Conservation (phyloP, 2,329 filamentous ascomycete species). For the Macroventuria anomochaeta region DNA sequence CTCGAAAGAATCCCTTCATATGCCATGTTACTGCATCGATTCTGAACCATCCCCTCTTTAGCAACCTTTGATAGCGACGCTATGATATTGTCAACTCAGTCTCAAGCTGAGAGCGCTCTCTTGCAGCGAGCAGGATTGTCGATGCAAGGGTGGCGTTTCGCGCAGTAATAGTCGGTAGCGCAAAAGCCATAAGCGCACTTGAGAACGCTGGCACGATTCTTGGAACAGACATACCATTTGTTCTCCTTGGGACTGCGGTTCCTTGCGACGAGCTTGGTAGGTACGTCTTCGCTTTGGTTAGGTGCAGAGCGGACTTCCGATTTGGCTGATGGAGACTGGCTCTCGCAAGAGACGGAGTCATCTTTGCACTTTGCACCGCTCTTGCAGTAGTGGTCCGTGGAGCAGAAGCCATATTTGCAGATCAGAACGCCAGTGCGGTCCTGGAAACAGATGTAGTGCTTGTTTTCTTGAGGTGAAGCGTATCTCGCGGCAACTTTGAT, state of each 20-base stretch:
- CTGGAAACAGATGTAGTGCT: conserved; percentile 8
- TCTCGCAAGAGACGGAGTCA: not conserved
- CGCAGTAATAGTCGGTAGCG: conserved; percentile 7
- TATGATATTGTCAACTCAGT: too few relatives aligned
- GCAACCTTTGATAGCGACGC: too few relatives aligned
- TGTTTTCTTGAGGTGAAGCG: conserved; percentile 3
- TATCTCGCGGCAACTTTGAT: not conserved
- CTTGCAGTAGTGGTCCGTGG: conserved; percentile 9
- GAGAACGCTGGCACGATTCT: conserved; percentile 8
- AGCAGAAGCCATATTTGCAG: conserved; percentile 15
- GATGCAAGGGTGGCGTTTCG: not conserved
- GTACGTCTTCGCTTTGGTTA: not conserved
- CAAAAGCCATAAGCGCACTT: conserved; percentile 8
- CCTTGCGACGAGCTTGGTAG: not conserved
- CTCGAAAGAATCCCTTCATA: too few relatives aligned
- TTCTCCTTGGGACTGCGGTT: not conserved
- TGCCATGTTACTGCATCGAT: too few relatives aligned
- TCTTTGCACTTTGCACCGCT: conserved; percentile 3
- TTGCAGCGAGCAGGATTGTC: conserved; percentile 10
- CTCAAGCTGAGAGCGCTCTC: not conserved
- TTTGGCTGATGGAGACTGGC: not conserved
- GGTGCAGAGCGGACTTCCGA: not conserved
- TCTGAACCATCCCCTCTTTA: too few relatives aligned
- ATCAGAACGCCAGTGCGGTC: conserved; percentile 8
- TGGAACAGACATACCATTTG: not conserved